Evolutionary conservation across 164 flowering plant species (phyloP).

Genomic region (Aristolochia fimbriata): DNA sequence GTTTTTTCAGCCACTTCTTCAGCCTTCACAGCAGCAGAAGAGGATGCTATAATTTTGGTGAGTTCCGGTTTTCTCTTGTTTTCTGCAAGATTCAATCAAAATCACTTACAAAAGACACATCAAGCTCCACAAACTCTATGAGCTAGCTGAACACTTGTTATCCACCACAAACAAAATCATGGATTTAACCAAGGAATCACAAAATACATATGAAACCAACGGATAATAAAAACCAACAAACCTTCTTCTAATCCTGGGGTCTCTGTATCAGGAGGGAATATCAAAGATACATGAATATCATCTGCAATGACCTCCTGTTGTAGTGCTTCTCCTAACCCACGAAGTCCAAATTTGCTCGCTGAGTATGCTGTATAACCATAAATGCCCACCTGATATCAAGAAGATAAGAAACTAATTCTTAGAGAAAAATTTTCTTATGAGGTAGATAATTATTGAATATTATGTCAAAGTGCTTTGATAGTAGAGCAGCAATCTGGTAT

Average conservation of each 20-base stretch:
- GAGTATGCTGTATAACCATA: constrained; percentile 29
- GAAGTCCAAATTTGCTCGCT: constrained; percentile 82
- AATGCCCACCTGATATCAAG: constrained; percentile 68
- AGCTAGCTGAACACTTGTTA: not conserved
- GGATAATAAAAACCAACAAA: constrained; percentile 6
- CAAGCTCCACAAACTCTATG: too few relatives aligned
- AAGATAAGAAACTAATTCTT: constrained; percentile 2
- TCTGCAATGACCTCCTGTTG: constrained; percentile 79
- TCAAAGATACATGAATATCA: constrained; percentile 65
- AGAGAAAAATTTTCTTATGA: not conserved
- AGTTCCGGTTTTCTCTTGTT: constrained; percentile 33
- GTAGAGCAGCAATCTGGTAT: too few relatives aligned
- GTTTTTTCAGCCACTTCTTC: constrained; percentile 74
- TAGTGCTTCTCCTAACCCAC: constrained; percentile 79
- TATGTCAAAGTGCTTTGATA: too few relatives aligned
- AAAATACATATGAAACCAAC: not conserved
- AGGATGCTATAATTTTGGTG: constrained; percentile 57
- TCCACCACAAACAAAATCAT: not conserved
- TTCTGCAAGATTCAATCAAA: constrained; percentile 31
- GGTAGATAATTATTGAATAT: too few relatives aligned
- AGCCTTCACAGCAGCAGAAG: constrained; percentile 69
- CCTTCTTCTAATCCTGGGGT: constrained; percentile 85
- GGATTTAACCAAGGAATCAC: not conserved
- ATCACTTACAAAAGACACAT: constrained; percentile 2
- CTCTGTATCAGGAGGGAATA: constrained; percentile 93